Evolutionary conservation across 1,284 basidiomycete species (phyloP), one percentile per base, ranked within the genome.

Genomic region (Malassezia restricta): DNA sequence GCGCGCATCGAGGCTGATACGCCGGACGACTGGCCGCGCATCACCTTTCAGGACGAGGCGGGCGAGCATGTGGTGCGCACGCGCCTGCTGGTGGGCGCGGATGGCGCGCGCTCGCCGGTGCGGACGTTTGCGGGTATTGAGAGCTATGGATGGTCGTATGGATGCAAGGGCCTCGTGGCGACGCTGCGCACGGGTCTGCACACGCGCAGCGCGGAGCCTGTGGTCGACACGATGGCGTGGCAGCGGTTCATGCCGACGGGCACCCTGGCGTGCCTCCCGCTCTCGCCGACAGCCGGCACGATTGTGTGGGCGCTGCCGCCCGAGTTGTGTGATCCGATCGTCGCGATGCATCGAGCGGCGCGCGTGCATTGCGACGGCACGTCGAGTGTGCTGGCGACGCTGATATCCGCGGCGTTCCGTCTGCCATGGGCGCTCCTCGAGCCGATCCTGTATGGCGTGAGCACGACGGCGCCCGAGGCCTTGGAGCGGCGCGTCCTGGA

Each of bases 211-310:
- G 56, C 59, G 60, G 38, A 66, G 48, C 58, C 64, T n/a, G 9
- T 42, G 1, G 61, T 60, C 8, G 57, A 63, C 37, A 7, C 51
- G 12, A 86, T 83, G 1, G 91, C 89, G 0, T 96, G 86, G 75
- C 94, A 98, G 75, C 79, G 92, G 27, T 98, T 98, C 77, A 80
- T 98, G 30, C 86, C 91, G 0, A 90, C 88, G 3, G 92, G 94
- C 0, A 92, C 94, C 0, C 84, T 98, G 42, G 92, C 91, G 0
- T 96, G 62, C 41, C 50, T 66, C 31, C 60, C 60, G 83, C 62
- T 90, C 27, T 72, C 85, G 0, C 77, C 83, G 1, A 83, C 81
- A 0, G 76, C 79, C 0, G 89, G 86, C 5, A 92, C 91, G 1
- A 79, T 98, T 53, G 94, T 96, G 5, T 98, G 94, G 94, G 91